These are phyloP conservation scores for Aquanectria penicillioides DNA, from an alignment of 2,329 filamentous ascomycete genomes.

Conservation along the genomic window DNA sequence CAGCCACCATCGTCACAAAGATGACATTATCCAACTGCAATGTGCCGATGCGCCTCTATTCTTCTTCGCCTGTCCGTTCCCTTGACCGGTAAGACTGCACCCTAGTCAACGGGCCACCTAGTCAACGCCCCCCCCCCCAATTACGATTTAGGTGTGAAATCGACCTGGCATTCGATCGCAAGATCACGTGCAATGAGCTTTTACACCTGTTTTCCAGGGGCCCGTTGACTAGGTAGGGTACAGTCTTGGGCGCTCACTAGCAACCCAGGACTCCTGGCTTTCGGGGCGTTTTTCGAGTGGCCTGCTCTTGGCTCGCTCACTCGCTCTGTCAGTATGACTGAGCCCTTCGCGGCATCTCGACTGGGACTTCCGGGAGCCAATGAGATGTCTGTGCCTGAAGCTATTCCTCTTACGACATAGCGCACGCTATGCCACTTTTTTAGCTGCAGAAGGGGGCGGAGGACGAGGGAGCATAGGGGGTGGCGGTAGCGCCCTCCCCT, in stretches of 20 bases:
- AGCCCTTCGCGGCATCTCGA: conserved; percentile 23
- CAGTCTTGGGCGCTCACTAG: conserved; percentile 2
- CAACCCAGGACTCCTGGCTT: conserved; percentile 5
- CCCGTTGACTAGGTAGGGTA: too few species aligned
- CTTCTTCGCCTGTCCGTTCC: not conserved
- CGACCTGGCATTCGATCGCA: too few species aligned
- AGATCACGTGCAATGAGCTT: too few species aligned
- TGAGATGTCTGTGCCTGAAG: conserved; percentile 51
- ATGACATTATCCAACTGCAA: not conserved
- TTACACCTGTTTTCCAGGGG: too few species aligned
- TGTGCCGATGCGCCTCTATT: not conserved
- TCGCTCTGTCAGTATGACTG: conserved; percentile 13
- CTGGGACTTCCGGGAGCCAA: conserved; percentile 50
- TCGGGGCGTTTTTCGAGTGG: conserved; percentile 25
- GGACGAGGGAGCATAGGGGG: conserved; percentile 26
- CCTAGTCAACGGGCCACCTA: too few species aligned
- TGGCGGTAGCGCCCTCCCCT: conserved; percentile 19
- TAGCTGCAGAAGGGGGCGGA: conserved; percentile 22
- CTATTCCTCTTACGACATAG: conserved; percentile 43
- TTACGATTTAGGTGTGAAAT: too few species aligned
- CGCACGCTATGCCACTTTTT: conserved; percentile 16
- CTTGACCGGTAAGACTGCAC: too few species aligned
- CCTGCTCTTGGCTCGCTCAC: conserved; percentile 5
- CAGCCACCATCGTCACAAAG: conserved; percentile 3
- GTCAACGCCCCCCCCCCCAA: too few species aligned